Evolutionary conservation across 1,284 basidiomycete genomes (phyloP).

Genomic region (Leccinum ambiguum): DNA sequence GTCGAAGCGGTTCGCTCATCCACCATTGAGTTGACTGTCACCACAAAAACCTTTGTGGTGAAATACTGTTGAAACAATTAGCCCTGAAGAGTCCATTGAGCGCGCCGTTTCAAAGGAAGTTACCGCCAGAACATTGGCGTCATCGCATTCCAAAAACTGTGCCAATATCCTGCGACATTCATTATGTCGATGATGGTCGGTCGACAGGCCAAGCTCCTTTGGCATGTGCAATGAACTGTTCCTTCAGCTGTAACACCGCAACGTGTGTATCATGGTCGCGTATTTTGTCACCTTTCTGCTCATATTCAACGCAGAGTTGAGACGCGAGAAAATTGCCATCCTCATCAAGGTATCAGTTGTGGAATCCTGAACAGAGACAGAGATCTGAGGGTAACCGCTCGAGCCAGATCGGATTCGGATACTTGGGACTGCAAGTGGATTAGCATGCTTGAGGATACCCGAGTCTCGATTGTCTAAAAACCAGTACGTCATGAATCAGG

Average conservation of each 20-base stretch:
- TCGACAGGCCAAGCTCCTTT: too few relatives aligned
- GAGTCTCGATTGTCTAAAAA: not conserved
- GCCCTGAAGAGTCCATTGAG: not conserved
- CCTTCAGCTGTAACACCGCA: not conserved
- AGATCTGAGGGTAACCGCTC: not conserved
- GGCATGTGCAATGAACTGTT: too few relatives aligned
- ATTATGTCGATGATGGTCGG: too few relatives aligned
- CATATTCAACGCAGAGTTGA: not conserved
- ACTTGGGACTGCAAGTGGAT: not conserved
- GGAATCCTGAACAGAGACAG: not conserved
- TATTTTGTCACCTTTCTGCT: not conserved
- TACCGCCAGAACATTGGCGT: not conserved
- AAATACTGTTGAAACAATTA: not conserved
- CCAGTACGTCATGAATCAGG: not conserved
- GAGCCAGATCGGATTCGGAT: not conserved
- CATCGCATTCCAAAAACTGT: not conserved
- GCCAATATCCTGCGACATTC: not conserved
- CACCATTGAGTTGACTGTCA: not conserved
- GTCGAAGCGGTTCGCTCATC: not conserved
- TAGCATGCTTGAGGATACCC: not conserved
- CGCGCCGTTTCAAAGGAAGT: not conserved
- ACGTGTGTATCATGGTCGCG: not conserved
- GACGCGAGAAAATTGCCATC: not conserved
- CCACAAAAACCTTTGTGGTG: not conserved
- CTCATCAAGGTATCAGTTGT: not conserved